Base-by-base conservation (phyloP, 1,284 basidiomycete genomes). In the Microbotryum silenes-acaulis region DNA sequence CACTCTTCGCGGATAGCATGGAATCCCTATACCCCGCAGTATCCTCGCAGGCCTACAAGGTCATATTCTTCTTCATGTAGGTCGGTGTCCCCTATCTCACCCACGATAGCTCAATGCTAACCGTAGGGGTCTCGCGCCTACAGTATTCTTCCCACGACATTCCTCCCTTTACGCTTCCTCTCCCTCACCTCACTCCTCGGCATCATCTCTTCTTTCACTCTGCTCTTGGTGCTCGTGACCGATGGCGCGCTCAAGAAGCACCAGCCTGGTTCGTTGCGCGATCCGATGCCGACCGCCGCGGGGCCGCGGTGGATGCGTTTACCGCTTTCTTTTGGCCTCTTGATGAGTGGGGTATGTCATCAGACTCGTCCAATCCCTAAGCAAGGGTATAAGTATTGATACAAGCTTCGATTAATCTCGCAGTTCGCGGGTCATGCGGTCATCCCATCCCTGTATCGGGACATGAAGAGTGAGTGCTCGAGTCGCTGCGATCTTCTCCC, bases 341-440 rank as follows among this genome's bases (percentile, higher is more conserved):
- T 97, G 73, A 91, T 97, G 86, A 90, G 90, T n/a, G 92, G 93
- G 23, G 88, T 89, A 73, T 73, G 84, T 75, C 12, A 21, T 8
- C 6, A 2, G 12, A 49, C 4, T 50, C 20, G n/a, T 45, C 21
- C 25, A 6, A 21, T 27, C 31, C 29, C 27, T 20, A 9, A 16
- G 9, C 45, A 6, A 6, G 8, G 46, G 23, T 29, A 37, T 8
- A 44, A 9, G 0, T 8, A 14, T 18, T 52, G 9, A 20, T 51
- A 9, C 6, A 10, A 49, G 29, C 2, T 29, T 50, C 33, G 16
- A 18, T 42, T 16, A 3, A 42, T 47, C 49, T 48, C 42, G 14
- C 69, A 89, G 81, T 94, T 97, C 71, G 86, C 91, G 6, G 91
- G 92, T 1, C 93, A 97, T 74, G 88, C 91, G 14, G 89, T 94